Evolutionary conservation across 768 basidiomycete genomes (phyloP).

Genomic region (Pulveroboletus sp.): DNA sequence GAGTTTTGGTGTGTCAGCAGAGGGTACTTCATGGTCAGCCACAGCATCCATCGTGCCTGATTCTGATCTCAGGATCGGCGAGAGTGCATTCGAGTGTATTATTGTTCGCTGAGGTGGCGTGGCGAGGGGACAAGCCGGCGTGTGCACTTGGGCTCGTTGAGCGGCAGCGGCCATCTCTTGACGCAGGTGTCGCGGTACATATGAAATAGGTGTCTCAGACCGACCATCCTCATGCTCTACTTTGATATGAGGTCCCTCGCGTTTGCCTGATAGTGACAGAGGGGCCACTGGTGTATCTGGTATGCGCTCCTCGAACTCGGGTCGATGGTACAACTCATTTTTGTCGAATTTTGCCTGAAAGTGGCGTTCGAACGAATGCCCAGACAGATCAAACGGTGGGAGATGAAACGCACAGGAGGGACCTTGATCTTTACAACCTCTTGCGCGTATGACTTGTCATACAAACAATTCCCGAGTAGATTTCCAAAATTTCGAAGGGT

Average conservation of each 20-base stretch:
- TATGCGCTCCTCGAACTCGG: slow-evolving; percentile 57
- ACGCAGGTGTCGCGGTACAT: slow-evolving; percentile 40
- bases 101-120: background rate
- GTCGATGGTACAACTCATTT: slow-evolving; percentile 61
- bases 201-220: slow-evolving; percentile 24
- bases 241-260: slow-evolving; percentile 13
- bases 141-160: slow-evolving; percentile 7
- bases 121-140: background rate
- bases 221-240: slow-evolving; percentile 9
- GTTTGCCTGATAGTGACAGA: background rate
- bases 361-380: background rate
- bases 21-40: background rate
- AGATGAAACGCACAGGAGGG: slow-evolving; percentile 48
- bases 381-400: background rate
- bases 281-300: slow-evolving; percentile 16
- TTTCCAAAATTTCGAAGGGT: slow-evolving; percentile 91
- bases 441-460: slow-evolving; percentile 85
- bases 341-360: slow-evolving; percentile 55
- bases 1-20: background rate
- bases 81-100: background rate
- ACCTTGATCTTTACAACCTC: slow-evolving; percentile 88
- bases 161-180: slow-evolving; percentile 15
- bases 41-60: background rate
- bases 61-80: slow-evolving; percentile 1
- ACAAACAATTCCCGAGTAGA: slow-evolving; percentile 93